Base-by-base conservation (phyloP, 805 yeast genomes). In the Ogataea salicorniae region DNA sequence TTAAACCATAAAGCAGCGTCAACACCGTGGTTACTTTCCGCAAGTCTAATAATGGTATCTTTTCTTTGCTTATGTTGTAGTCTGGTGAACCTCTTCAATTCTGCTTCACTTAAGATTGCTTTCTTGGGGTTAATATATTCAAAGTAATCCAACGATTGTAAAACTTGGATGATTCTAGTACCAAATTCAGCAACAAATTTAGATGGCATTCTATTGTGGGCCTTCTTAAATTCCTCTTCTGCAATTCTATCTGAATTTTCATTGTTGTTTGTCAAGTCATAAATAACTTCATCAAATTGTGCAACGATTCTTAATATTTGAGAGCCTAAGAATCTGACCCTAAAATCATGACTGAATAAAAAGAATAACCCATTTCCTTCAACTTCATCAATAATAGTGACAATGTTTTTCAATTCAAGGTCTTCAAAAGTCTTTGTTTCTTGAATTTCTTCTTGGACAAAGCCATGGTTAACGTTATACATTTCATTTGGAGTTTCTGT, bases 1-100 rank as follows among this genome's bases (percentile, higher is more conserved):
- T 95, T 77, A 58, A 92, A 84, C 99, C 99, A 94, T n/a, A 94
- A 70, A 0, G 98, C 96, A 1, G 95, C 83, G 67, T 94, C 99
- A 9, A 94, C 91, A 1, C 98, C 97, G 59, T 91, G 87, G 49
- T 86, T 95, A 2, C 96, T 86, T 54, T 88, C 96, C 0, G 96
- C 96, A 6, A 94, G 69, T 43, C 81, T 76, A 0, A 86, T 71
- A n/a, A 95, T 66, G 2, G 88, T 75, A 23, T 85, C 87, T 50
- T 79, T 81, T 54, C 83, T 77, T 48, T 76, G 77, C 56, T 68
- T 78, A 45, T 64, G 64, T 51, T 72, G 79, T 34, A 94, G 66
- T 56, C 85, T 85, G 1, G 81, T 59, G 15, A 91, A 68, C 36
- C 97, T 70, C 17, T 81, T 77, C 41, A 84, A 73, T 64, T 95